A percentile compares a stretch with the other conserved stretches of the same genome.
These are phyloP conservation scores for Cyberlindnera amylophila DNA, from an alignment of 805 yeast genomes.

Conservation along the genomic window DNA sequence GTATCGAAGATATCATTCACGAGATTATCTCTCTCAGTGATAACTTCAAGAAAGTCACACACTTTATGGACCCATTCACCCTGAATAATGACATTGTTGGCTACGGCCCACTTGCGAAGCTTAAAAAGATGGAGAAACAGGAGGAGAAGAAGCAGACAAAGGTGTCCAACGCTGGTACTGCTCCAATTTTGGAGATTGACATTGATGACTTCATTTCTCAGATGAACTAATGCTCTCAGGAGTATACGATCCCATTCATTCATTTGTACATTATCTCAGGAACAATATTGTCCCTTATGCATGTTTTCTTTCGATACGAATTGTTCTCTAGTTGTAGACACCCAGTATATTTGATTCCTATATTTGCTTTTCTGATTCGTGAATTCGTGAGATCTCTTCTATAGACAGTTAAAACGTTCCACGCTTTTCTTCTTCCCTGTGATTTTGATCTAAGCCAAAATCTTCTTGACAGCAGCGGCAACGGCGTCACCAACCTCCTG, in stretches of 20 bases:
- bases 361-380: not conserved
- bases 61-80: conserved; percentile 67
- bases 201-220: conserved; percentile 65
- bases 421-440: not conserved
- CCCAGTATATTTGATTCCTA: not conserved
- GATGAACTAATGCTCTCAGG: conserved; percentile 43
- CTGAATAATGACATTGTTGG: conserved; percentile 69
- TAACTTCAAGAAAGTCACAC: conserved; percentile 53
- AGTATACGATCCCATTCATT: not conserved
- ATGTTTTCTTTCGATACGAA: not conserved
- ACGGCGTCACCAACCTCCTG: conserved; percentile 93
- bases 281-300: not conserved
- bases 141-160: conserved; percentile 43
- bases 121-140: conserved; percentile 57
- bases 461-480: conserved; percentile 62
- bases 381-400: too few species aligned
- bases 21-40: conserved; percentile 65
- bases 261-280: not conserved
- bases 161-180: conserved; percentile 57
- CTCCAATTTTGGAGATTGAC: conserved; percentile 66
- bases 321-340: not conserved
- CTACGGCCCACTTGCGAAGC: conserved; percentile 67
- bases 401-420: not conserved
- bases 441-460: conserved; percentile 33
- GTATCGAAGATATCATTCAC: conserved; percentile 77